Evolutionary conservation across 148 eudicot species (phyloP).

Genomic region (Arctostaphylos glauca): DNA sequence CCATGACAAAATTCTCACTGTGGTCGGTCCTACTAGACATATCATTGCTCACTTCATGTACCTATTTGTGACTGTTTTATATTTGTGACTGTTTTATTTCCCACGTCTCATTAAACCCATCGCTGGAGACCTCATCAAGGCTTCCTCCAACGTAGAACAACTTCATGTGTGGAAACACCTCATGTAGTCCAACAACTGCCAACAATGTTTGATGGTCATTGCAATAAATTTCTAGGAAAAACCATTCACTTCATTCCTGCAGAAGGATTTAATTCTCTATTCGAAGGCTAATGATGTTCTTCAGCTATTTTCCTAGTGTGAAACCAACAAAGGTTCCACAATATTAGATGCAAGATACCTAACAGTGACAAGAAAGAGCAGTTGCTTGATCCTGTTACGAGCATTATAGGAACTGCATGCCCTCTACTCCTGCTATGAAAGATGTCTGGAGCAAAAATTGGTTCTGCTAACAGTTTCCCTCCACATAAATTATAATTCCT

Average conservation of each 20-base stretch:
- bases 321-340: not conserved
- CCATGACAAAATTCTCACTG: too few species aligned
- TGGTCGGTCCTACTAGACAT: too few species aligned
- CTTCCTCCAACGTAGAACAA: not conserved
- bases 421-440: too few species aligned
- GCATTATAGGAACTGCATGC: not conserved
- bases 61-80: too few species aligned
- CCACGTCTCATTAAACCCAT: too few species aligned
- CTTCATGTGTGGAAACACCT: not conserved
- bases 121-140: not conserved
- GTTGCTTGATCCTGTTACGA: not conserved
- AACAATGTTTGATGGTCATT: not conserved
- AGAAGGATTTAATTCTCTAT: not conserved
- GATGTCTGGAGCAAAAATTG: too few species aligned
- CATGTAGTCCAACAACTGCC: not conserved
- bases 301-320: not conserved
- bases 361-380: not conserved
- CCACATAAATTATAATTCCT: not conserved
- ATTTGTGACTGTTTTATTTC: too few species aligned
- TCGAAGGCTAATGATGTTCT: not conserved
- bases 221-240: not conserved
- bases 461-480: not conserved
- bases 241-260: not conserved
- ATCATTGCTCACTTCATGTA: too few species aligned
- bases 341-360: not conserved